Evolutionary conservation across 352 stramenopile genomes (phyloP), one percentile per base, ranked within the genome.

Genomic region (Pythium angustatum): DNA sequence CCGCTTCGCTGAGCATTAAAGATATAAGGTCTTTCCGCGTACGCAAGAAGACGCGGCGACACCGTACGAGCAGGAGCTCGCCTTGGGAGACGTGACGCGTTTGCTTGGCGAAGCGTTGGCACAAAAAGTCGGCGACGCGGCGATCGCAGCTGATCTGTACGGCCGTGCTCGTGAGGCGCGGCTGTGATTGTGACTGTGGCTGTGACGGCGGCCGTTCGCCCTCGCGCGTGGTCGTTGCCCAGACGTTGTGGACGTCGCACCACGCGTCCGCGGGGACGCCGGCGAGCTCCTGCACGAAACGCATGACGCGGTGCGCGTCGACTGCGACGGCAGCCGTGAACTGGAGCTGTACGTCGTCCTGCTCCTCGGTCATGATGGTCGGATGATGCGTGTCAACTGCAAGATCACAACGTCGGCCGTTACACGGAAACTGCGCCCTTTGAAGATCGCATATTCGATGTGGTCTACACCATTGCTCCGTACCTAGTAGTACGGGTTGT

Each of bases 41-140:
- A 79, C 75, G 65, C 27, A 55, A 28, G 22, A 48, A 50, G 5
- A 76, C 68, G 40, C 76, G 75, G 8, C 71, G 72, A 47, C 80
- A 90, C 24, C 73, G 65, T 24, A 91, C 73, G 8, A 69, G 54
- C 63, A 90, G 68, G 12, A 91, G 33, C 70, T 91, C 79, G 5
- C 83, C 79, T 27, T 72, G 57, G 0, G 69, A 74, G 1, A 89
- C 62, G 26, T 89, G 76, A 2, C 64, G 68, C 10, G 53, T 73
- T 28, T 77, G 68, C 30, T 72, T 69, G 10, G 76, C 38, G 50
- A 92, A 92, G 24, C 81, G 82, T 19, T 83, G 63, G 62, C 77
- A 89, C 3, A 92, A 63, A 65, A 89, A 89, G 6, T 69, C 71
- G 2, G 76, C 73, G n/a, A 92, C 76, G 1, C 14, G 43, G 6